Base-by-base conservation (phyloP, 306 rosid species). In the Cucurbita pepo region DNA sequence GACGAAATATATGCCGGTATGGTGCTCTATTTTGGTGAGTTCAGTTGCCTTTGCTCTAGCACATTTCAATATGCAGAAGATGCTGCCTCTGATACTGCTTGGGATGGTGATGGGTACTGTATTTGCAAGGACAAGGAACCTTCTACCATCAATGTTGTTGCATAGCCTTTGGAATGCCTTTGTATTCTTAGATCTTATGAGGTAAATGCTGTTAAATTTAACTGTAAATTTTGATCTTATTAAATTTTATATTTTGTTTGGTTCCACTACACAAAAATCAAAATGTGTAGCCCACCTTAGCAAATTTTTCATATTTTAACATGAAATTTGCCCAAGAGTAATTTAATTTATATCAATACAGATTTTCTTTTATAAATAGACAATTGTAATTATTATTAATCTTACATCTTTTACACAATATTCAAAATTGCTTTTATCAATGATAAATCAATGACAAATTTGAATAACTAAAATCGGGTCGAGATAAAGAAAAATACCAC, bases 121-220 rank as follows among this genome's bases (percentile, higher is more conserved):
- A 64, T 95, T 84, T 56, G 85, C 95, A n/a, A 75, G 97, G 71
- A 91, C 99, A 30, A 89, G 90, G 82, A 94, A 94, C 80, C 89
- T 94, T 52, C 80, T 94, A 43, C 96, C 99, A 69, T 81, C 99
- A 44, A 89, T 95, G 91, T 83, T 95, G 56, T 86, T 91, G 92
- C 99, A 95, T 79, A 95, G 99, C 87, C 95, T 95, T 78, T 95
- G 97, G 97, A 95, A 95, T 76, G 93, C 88, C 76, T 95, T 91
- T 44, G 95, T 95, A 69, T 95, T 88, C 76, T 79, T 95, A 67
- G 96, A 86, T 72, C 69, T 95, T 48, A 89, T 91, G 97, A 94
- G 80, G 76, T 91, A 86, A 41, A 56, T 41, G 45, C 10, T 43
- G 37, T 16, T 41, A 16, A 16, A 12, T 72, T 56, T 21, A 13